Evolutionary conservation across 257 asterid genomes (phyloP).

Genomic region (Pogostemon cablin): DNA sequence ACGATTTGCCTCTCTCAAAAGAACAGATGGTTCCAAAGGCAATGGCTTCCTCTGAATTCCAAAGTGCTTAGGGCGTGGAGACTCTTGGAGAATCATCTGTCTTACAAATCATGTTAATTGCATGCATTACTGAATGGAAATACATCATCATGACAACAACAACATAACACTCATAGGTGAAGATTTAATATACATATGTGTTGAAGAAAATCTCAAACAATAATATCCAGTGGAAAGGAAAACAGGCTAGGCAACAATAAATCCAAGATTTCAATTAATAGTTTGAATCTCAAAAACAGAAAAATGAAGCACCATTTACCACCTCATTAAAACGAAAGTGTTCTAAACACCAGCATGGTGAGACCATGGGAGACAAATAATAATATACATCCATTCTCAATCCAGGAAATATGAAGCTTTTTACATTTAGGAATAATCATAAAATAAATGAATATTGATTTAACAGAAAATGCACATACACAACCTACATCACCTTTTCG

Average conservation of each 20-base stretch:
- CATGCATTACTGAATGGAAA: conserved; percentile 31
- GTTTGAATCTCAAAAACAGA: conserved; percentile 20
- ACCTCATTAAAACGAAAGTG: conserved; percentile 11
- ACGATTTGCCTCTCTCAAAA: conserved; percentile 96
- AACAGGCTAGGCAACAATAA: conserved; percentile 17
- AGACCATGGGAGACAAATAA: conserved; percentile 8
- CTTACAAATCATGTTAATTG: conserved; percentile 26
- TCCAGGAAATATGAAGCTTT: conserved; percentile 12
- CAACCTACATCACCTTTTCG: not conserved
- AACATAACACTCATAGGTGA: conserved; percentile 14
- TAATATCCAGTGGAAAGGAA: conserved; percentile 4
- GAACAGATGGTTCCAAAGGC: conserved; percentile 96
- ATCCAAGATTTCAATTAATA: conserved; percentile 23
- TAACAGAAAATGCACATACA: not conserved
- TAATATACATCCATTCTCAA: conserved; percentile 16
- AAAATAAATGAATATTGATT: not conserved
- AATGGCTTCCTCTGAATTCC: conserved; percentile 96
- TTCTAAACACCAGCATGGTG: not conserved
- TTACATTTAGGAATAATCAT: not conserved
- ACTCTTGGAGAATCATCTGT: conserved; percentile 90
- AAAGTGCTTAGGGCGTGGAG: conserved; percentile 73
- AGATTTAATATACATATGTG: conserved; percentile 17
- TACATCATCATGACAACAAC: conserved; percentile 2
- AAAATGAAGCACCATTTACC: conserved; percentile 21
- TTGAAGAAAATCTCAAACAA: conserved; percentile 12